phyloP scores from a whole-genome alignment of 2,329 filamentous ascomycete genomes.

The Acrodontium crateriforme region DNA sequence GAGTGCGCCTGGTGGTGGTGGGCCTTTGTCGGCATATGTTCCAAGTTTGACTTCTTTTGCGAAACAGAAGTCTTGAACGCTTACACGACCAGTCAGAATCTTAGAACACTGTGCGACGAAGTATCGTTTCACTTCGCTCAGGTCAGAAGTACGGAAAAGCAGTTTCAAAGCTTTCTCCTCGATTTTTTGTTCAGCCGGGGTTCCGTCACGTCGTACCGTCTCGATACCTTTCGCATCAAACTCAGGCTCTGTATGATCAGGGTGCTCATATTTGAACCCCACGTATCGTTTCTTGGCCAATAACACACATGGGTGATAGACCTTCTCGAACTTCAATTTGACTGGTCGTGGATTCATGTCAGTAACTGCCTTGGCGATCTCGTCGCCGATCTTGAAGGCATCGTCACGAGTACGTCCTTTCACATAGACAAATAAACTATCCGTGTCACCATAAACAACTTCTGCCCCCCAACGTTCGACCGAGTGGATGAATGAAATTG shows the following conservation, averaged over 20 bases:
- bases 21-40: slow-evolving; percentile 69
- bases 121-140: slow-evolving; percentile 77
- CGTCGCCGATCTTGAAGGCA: slow-evolving; percentile 83
- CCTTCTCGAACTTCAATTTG: slow-evolving; percentile 97
- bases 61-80: slow-evolving; percentile 92
- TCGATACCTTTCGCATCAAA: slow-evolving; percentile 99
- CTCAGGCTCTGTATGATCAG: slow-evolving; percentile 61
- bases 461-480: slow-evolving; percentile 81
- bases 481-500: slow-evolving; percentile 84
- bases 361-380: slow-evolving; percentile 79
- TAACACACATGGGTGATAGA: slow-evolving; percentile 88
- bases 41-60: slow-evolving; percentile 83
- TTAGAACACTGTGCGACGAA: slow-evolving; percentile 84
- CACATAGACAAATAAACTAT: slow-evolving; percentile 83
- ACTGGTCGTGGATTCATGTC: slow-evolving; percentile 80
- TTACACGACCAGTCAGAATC: slow-evolving; percentile 79
- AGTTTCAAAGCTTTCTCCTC: slow-evolving; percentile 83
- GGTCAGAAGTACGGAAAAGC: slow-evolving; percentile 77
- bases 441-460: slow-evolving; percentile 95
- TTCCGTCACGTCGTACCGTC: slow-evolving; percentile 88
- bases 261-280: slow-evolving; percentile 86
- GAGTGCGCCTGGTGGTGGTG: slow-evolving; percentile 72
- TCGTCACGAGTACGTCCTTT: slow-evolving; percentile 76
- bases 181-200: slow-evolving; percentile 89
- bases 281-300: slow-evolving; percentile 97